Conservation (phyloP, 1,139 yeast genomes). For the Hyphopichia wangnamkhiaoensis region DNA sequence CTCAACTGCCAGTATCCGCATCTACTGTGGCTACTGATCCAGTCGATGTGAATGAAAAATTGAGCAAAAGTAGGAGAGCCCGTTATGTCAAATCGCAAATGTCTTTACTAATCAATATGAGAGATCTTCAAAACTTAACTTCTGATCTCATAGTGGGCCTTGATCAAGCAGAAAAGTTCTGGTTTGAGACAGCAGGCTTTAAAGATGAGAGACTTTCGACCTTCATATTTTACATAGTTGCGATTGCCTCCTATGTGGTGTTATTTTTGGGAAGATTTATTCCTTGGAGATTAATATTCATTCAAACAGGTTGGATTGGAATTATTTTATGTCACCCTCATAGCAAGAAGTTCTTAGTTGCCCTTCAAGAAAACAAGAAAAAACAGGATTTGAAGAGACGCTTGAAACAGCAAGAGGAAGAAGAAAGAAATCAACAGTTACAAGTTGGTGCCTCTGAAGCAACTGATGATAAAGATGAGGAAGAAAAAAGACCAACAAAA, state of each 20-base stretch:
- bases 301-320: conserved; percentile 55
- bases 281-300: conserved; percentile 65
- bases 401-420: conserved; percentile 6
- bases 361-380: conserved; percentile 12
- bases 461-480: conserved; percentile 15
- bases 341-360: conserved; percentile 35
- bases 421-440: conserved; percentile 2
- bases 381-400: conserved; percentile 12
- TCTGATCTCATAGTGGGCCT: conserved; percentile 53
- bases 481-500: conserved; percentile 21
- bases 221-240: conserved; percentile 42
- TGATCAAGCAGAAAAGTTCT: conserved; percentile 55
- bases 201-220: conserved; percentile 71
- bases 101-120: conserved; percentile 52
- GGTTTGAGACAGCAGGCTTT: conserved; percentile 70
- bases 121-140: conserved; percentile 65
- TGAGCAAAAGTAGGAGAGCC: conserved; percentile 18
- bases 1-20: conserved; percentile 9
- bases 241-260: conserved; percentile 34
- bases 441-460: conserved; percentile 3
- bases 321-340: conserved; percentile 59
- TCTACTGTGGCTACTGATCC: conserved; percentile 3
- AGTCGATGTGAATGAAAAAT: conserved; percentile 11
- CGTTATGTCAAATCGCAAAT: conserved; percentile 37
- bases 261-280: conserved; percentile 61